These are phyloP conservation scores for Triangularia setosa DNA, from an alignment of 2,329 filamentous ascomycete genomes.

Conservation along the genomic window DNA sequence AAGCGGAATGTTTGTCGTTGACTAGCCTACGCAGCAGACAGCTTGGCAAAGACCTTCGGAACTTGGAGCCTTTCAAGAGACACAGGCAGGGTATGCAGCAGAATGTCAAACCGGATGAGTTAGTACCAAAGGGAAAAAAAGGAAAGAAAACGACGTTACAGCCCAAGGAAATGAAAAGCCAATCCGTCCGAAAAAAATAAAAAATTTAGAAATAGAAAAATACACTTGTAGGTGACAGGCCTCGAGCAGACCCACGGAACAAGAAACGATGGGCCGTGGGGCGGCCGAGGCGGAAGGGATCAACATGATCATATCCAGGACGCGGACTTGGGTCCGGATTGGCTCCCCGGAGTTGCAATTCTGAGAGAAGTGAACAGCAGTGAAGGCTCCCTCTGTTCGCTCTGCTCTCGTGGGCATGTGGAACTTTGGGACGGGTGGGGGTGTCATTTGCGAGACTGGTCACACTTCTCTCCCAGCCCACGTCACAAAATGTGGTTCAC, in stretches of 20 bases:
- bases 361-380: background rate
- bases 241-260: too few species aligned
- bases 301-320: slow-evolving; percentile 2
- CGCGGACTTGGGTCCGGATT: background rate
- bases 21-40: background rate
- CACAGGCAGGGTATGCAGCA: background rate
- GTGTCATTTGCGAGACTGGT: slow-evolving; percentile 3
- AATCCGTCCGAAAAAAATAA: slow-evolving; percentile 1
- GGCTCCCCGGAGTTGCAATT: background rate
- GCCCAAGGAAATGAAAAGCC: background rate
- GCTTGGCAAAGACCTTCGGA: background rate
- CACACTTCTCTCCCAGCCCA: slow-evolving; percentile 1
- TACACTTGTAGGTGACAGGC: background rate
- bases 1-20: background rate
- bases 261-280: slow-evolving; percentile 1
- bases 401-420: background rate
- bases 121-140: background rate
- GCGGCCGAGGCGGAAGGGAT: slow-evolving; percentile 1
- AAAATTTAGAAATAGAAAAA: background rate
- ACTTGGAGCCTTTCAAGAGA: background rate
- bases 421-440: background rate
- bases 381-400: background rate
- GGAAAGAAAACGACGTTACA: background rate
- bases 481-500: slow-evolving; percentile 6
- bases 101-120: background rate